Evolutionary conservation across 2,329 filamentous ascomycete species (phyloP).

Genomic region (Fusarium floridanum): DNA sequence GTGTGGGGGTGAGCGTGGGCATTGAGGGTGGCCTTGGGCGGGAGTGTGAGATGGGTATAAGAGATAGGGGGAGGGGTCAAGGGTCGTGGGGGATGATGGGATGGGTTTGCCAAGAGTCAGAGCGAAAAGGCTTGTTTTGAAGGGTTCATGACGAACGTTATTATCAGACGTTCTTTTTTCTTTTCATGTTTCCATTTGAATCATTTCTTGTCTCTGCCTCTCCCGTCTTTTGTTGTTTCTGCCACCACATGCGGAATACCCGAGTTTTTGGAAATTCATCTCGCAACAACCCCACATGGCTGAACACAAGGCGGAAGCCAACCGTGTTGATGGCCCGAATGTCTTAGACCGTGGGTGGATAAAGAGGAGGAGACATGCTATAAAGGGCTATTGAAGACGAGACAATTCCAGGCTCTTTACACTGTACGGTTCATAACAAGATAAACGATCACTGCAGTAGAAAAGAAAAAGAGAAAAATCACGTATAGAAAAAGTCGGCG

Average conservation of each 20-base stretch:
- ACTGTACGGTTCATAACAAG: background rate
- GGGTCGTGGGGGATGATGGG: background rate
- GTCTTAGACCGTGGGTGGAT: background rate
- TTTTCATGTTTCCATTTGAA: background rate
- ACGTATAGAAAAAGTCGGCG: background rate
- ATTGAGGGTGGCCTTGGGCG: too few species aligned
- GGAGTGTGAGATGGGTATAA: too few species aligned
- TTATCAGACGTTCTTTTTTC: background rate
- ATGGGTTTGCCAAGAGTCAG: background rate
- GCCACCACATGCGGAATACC: background rate
- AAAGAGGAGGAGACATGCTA: background rate
- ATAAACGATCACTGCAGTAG: background rate
- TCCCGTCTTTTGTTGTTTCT: background rate
- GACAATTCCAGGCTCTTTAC: background rate
- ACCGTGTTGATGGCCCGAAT: background rate
- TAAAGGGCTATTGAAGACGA: background rate
- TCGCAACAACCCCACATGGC: background rate
- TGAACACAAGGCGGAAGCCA: background rate
- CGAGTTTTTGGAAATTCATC: background rate
- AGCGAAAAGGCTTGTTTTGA: background rate
- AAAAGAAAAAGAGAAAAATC: background rate
- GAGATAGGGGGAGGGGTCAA: background rate
- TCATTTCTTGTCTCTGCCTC: background rate
- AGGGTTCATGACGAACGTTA: background rate
- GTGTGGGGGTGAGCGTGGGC: too few species aligned